Evolutionary conservation across 257 asterid genomes (phyloP).

Genomic region (Nicotiana tomentosiformis): DNA sequence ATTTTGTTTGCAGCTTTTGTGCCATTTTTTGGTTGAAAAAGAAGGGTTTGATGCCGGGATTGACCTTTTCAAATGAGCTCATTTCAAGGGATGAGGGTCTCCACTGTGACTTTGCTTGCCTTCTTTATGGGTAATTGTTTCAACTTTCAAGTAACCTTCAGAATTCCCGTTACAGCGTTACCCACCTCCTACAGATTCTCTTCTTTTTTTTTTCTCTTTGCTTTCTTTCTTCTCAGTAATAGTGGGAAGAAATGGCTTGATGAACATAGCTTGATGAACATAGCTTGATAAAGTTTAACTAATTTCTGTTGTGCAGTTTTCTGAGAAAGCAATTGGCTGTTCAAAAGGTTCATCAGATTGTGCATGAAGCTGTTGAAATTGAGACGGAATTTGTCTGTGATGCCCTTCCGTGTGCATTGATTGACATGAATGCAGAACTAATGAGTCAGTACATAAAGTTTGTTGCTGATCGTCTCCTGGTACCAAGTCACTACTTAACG

Average conservation of each 20-base stretch:
- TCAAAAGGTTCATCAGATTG: constrained; percentile 58
- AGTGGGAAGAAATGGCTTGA: not conserved
- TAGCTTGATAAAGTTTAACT: not conserved
- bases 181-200: not conserved
- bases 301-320: constrained; percentile 31
- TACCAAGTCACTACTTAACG: constrained; percentile 20
- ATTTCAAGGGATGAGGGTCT: constrained; percentile 87
- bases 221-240: not conserved
- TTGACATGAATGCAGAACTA: constrained; percentile 63
- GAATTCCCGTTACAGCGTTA: not conserved
- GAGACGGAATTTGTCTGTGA: constrained; percentile 71
- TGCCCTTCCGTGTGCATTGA: constrained; percentile 79
- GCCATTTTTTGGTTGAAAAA: constrained; percentile 82
- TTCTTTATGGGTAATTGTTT: constrained; percentile 44
- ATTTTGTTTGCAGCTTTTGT: constrained; percentile 52
- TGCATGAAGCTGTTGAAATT: constrained; percentile 78
- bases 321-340: constrained; percentile 41
- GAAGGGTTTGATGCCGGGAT: constrained; percentile 81
- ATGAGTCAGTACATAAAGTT: constrained; percentile 72
- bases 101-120: constrained; percentile 88
- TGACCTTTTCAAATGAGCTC: constrained; percentile 80
- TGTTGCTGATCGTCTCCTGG: constrained; percentile 74
- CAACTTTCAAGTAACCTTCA: not conserved
- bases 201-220: not conserved
- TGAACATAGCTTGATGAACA: not conserved